Evolutionary conservation across 2,329 filamentous ascomycete genomes (phyloP), one percentile per base, ranked within the genome.

Genomic region (Fusarium compactum): DNA sequence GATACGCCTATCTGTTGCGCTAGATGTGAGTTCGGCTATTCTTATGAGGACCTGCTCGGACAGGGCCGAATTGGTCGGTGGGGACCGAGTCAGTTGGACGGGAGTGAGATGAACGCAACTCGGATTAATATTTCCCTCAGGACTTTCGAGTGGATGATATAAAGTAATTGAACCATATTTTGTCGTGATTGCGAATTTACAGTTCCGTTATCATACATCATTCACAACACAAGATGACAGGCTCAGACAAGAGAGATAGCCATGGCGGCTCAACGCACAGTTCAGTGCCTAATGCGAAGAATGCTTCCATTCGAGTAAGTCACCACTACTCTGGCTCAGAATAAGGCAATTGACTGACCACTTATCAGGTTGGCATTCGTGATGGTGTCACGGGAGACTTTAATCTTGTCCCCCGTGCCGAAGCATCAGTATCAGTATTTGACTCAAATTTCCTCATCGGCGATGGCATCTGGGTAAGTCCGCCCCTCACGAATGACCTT

Each of bases 401-500:
- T 11, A 41, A 6, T 0, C 2, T 65, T 0, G 51, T 65, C 0
- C 62, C 60, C 0, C 15, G 62, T 29, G 9, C 20, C 4, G 52
- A 58, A 1, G 62, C 62, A 1, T 45, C 58, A 2, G 62, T 65
- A 0, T 65, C 62, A 2, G 62, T 65, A 0, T 65, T 65, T 2
- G 62, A 65, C 16, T 65, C 62, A 6, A 65, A 65, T 16, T 65
- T 65, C 3, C 22, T 65, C 0, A 65, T 65, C 0, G 62, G 62
- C 1, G 62, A 65, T 58, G 62, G 62, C 0, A 65, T 65, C 3
- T 65, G 62, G 62, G 62, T 64, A 10, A 14, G 47, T 18, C 1
- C n/a, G n/a, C n/a, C n/a, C n/a, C n/a, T n/a, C n/a, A n/a, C n/a
- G n/a, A n/a, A n/a, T n/a, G n/a, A n/a, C n/a, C n/a, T n/a, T n/a